Conservation (phyloP, 2,329 filamentous ascomycete species). For the Chaetomiaceae sp. region DNA sequence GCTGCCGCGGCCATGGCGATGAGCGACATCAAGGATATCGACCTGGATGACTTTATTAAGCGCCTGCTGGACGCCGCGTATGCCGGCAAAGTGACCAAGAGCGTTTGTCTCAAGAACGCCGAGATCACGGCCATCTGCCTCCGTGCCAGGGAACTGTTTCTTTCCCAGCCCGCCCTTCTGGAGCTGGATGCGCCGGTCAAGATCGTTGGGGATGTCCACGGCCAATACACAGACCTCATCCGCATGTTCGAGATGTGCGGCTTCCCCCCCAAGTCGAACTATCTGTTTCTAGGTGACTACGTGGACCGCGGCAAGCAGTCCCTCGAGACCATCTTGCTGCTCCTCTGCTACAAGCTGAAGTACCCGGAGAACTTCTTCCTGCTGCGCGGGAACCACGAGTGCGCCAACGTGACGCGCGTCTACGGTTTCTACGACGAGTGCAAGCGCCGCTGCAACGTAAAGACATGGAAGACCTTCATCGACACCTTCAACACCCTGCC, state of each 20-base stretch:
- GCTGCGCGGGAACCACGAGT: slow-evolving; percentile 90
- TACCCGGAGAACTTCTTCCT: slow-evolving; percentile 97
- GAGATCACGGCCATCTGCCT: slow-evolving; percentile 93
- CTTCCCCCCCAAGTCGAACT: slow-evolving; percentile 87
- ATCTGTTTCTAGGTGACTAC: slow-evolving; percentile 91
- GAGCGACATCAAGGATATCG: slow-evolving; percentile 83
- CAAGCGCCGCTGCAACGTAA: slow-evolving; percentile 92
- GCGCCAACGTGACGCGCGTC: slow-evolving; percentile 89
- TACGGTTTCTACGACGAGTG: slow-evolving; percentile 99
- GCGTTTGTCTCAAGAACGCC: slow-evolving; percentile 93
- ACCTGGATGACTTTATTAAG: slow-evolving; percentile 96
- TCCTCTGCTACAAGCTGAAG: slow-evolving; percentile 95
- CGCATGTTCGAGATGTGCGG: slow-evolving; percentile 99
- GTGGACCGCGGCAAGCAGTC: slow-evolving; percentile 96
- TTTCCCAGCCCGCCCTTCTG: slow-evolving; percentile 85
- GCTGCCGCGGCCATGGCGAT: slow-evolving; percentile 62
- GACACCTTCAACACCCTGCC: slow-evolving; percentile 95
- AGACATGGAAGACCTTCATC: slow-evolving; percentile 96
- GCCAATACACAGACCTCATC: slow-evolving; percentile 92
- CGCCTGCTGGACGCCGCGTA: slow-evolving; percentile 91
- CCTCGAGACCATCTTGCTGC: slow-evolving; percentile 84
- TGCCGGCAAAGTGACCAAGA: slow-evolving; percentile 94
- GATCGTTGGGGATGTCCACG: slow-evolving; percentile 94
- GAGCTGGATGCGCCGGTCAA: slow-evolving; percentile 94
- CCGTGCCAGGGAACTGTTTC: slow-evolving; percentile 78